phyloP scores from a whole-genome alignment of 75 land plant species.

The Selaginella tamariscina region DNA sequence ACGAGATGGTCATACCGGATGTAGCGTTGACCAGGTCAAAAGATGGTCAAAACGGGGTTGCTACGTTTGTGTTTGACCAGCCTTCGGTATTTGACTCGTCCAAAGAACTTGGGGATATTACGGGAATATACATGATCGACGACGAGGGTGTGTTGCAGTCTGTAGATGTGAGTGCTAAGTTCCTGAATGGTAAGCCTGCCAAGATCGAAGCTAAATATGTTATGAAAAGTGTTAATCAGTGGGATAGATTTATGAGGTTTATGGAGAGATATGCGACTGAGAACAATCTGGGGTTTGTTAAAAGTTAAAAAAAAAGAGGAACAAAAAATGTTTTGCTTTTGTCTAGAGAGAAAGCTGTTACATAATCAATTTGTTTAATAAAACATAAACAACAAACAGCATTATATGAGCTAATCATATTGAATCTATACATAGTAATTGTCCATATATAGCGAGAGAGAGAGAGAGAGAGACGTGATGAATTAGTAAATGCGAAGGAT shows the following conservation, averaged over 20 bases:
- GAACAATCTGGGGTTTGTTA: slow-evolving; percentile 84
- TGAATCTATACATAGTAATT: too few species aligned
- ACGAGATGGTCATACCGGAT: slow-evolving; percentile 81
- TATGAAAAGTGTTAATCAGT: slow-evolving; percentile 61
- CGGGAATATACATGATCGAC: slow-evolving; percentile 94
- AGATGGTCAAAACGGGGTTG: slow-evolving; percentile 86
- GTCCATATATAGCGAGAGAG: too few species aligned
- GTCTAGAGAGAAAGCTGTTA: too few species aligned
- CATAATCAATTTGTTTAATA: too few species aligned
- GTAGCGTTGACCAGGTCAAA: slow-evolving; percentile 73
- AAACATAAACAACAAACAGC: too few species aligned
- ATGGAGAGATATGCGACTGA: slow-evolving; percentile 91
- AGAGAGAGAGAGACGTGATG: too few species aligned
- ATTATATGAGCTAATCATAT: too few species aligned
- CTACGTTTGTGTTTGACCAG: slow-evolving; percentile 68
- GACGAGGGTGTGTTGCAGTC: slow-evolving; percentile 86
- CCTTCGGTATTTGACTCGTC: slow-evolving; percentile 96
- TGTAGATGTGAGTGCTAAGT: slow-evolving; percentile 93
- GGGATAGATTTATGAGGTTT: slow-evolving; percentile 98
- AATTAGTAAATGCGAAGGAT: too few species aligned
- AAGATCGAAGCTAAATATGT: slow-evolving; percentile 76
- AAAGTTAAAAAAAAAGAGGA: slow-evolving; percentile 34
- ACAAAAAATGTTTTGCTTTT: too few species aligned
- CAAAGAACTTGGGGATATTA: slow-evolving; percentile 83
- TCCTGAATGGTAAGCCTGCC: slow-evolving; percentile 84